Percentiles rank a stretch among this genome's conserved stretches.
These are phyloP conservation scores for Globisporangium sylvaticum DNA, from an alignment of 352 stramenopile genomes.

Conservation along the genomic window DNA sequence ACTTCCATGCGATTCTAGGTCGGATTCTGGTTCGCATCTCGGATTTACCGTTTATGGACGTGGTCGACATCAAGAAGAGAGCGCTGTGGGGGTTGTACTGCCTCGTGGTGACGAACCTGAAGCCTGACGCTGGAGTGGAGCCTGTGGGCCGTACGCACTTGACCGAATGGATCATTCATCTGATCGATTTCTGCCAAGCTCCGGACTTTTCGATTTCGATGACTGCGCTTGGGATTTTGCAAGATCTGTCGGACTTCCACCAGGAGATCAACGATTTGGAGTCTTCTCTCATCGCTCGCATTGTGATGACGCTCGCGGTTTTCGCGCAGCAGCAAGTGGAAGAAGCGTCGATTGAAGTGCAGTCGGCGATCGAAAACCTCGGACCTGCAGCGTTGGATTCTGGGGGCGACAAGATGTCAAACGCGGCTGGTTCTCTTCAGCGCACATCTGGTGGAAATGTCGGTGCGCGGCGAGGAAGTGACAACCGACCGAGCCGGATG, in stretches of 20 bases:
- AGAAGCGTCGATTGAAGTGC: constrained; percentile 83
- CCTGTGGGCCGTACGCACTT: constrained; percentile 43
- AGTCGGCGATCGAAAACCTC: constrained; percentile 64
- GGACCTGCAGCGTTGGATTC: constrained; percentile 11
- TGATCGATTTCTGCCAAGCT: constrained; percentile 78
- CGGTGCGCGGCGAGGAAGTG: constrained; percentile 36
- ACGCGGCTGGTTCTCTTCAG: constrained; percentile 18
- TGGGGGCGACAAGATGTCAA: constrained; percentile 23
- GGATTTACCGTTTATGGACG: constrained; percentile 67
- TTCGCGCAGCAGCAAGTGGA: constrained; percentile 87
- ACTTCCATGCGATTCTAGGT: constrained; percentile 69
- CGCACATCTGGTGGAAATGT: constrained; percentile 18
- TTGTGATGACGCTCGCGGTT: constrained; percentile 84
- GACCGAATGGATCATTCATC: constrained; percentile 72
- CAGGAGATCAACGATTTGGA: constrained; percentile 66
- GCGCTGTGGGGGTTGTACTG: constrained; percentile 79
- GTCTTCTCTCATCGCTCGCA: constrained; percentile 62
- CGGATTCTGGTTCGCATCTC: constrained; percentile 74
- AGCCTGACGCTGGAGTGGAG: constrained; percentile 22
- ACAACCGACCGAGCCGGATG: constrained; percentile 43
- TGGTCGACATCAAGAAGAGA: constrained; percentile 75
- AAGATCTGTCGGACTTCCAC: constrained; percentile 78
- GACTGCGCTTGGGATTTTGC: constrained; percentile 68
- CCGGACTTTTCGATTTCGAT: constrained; percentile 76
- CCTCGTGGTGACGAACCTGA: constrained; percentile 69